Conservation (phyloP, 2,329 filamentous ascomycete genomes). For the Neobulgaria alba region DNA sequence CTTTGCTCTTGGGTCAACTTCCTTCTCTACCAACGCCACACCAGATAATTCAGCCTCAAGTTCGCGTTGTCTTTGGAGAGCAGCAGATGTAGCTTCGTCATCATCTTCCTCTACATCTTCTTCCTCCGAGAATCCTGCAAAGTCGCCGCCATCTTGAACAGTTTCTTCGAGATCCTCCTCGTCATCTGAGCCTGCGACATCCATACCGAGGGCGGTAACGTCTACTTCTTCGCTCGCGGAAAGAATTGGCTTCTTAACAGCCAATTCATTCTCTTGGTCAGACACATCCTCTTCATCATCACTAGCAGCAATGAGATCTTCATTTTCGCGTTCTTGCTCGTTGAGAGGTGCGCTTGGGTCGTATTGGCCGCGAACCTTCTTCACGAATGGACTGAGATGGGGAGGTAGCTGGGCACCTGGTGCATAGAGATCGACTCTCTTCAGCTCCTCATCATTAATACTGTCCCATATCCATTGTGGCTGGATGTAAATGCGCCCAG, state of each 20-base stretch:
- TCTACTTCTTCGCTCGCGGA: constrained; percentile 23
- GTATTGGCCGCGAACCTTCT: constrained; percentile 76
- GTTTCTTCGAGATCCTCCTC: constrained; percentile 34
- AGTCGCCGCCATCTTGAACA: constrained; percentile 21
- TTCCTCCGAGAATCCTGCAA: constrained; percentile 29
- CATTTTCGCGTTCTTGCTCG: constrained; percentile 80
- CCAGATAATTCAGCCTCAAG: constrained; percentile 87
- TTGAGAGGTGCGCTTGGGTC: constrained; percentile 81
- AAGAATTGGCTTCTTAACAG: constrained; percentile 38
- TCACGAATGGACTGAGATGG: constrained; percentile 93
- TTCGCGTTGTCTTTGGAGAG: constrained; percentile 73
- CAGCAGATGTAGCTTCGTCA: constrained; percentile 53
- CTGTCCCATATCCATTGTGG: constrained; percentile 99
- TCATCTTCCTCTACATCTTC: constrained; percentile 38
- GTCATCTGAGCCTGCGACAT: constrained; percentile 25
- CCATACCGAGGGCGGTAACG: constrained; percentile 27
- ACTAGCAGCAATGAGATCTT: constrained; percentile 64
- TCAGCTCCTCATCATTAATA: constrained; percentile 82
- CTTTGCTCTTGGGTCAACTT: constrained; percentile 46
- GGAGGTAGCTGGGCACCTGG: constrained; percentile 86
- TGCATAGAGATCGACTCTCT: constrained; percentile 79
- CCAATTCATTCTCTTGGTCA: constrained; percentile 34
- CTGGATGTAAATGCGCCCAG: constrained; percentile 88
- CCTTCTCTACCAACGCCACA: constrained; percentile 44
- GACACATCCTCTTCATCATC: constrained; percentile 36